Percentiles rank a stretch among this genome's conserved stretches.
These are phyloP conservation scores for Comarum palustre DNA, from an alignment of 306 rosid genomes.

Conservation along the genomic window DNA sequence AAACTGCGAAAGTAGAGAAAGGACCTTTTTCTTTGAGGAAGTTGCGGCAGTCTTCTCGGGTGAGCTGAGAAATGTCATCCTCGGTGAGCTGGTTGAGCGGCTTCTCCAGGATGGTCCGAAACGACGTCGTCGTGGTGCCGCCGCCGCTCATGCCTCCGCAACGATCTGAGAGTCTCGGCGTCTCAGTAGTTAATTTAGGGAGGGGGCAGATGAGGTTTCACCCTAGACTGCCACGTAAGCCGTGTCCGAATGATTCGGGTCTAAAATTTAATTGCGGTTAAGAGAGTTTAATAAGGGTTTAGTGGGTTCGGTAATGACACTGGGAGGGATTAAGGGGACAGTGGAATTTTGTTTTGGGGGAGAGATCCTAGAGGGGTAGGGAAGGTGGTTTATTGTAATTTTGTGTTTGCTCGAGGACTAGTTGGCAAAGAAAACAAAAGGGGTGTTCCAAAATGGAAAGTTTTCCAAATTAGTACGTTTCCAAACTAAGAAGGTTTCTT, in stretches of 20 bases:
- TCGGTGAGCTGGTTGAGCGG: constrained; percentile 90
- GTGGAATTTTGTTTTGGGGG: neutral
- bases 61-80: constrained; percentile 98
- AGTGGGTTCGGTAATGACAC: neutral
- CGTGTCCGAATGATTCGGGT: constrained; percentile 45
- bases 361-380: neutral
- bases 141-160: constrained; percentile 57
- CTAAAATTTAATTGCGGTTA: constrained; percentile 12
- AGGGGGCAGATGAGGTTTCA: constrained; percentile 54
- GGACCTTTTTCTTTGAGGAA: constrained; percentile 88
- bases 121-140: constrained; percentile 37
- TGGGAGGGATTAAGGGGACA: constrained; percentile 14
- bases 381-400: neutral
- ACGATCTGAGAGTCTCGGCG: constrained; percentile 24
- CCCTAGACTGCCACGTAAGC: constrained; percentile 97
- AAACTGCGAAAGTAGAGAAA: neutral
- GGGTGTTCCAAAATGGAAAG: no score
- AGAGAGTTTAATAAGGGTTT: neutral
- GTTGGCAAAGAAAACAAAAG: neutral
- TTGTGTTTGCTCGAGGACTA: neutral
- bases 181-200: constrained; percentile 16
- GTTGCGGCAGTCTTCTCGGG: constrained; percentile 97
- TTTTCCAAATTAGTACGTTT: no score
- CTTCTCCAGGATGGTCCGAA: constrained; percentile 80
- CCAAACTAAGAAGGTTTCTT: no score